phyloP scores from a whole-genome alignment of 2,329 filamentous ascomycete species.

The Colletotrichum eremochloae region DNA sequence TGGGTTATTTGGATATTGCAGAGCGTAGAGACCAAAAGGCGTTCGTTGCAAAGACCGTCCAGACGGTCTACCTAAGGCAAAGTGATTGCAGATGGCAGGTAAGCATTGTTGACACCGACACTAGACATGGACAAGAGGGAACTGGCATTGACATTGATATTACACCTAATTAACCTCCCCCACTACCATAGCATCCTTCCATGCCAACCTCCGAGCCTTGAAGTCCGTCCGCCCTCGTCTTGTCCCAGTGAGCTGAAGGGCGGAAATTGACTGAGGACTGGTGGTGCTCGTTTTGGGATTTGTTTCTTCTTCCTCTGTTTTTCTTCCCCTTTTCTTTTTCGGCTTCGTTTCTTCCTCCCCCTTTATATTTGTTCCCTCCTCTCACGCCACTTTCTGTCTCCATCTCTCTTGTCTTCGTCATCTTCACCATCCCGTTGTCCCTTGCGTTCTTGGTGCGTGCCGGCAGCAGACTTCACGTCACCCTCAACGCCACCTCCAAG shows the following conservation, averaged over 20 bases:
- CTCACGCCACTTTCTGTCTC: background rate
- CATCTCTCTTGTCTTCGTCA: background rate
- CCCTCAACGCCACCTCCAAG: background rate
- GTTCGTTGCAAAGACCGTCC: too few relatives aligned
- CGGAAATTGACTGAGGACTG: slow-evolving; percentile 1
- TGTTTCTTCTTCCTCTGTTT: background rate
- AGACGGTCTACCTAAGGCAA: too few relatives aligned
- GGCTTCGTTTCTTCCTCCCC: background rate
- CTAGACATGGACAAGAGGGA: too few relatives aligned
- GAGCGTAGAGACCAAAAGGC: background rate
- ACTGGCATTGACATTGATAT: too few relatives aligned
- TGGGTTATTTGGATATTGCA: too few relatives aligned
- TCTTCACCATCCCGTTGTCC: slow-evolving; percentile 2
- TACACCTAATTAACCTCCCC: background rate
- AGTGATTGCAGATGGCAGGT: too few relatives aligned
- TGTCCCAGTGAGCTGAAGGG: background rate
- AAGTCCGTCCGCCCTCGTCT: slow-evolving; percentile 1
- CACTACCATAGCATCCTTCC: background rate
- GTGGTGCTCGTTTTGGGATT: background rate
- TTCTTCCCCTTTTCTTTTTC: background rate
- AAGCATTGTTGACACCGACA: too few relatives aligned
- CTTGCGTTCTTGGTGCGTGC: slow-evolving; percentile 30
- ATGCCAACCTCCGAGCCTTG: background rate
- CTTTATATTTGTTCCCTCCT: background rate
- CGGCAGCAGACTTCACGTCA: slow-evolving; percentile 30